Base-by-base conservation (phyloP, 1,284 basidiomycete genomes). In the Inonotus hispidus region DNA sequence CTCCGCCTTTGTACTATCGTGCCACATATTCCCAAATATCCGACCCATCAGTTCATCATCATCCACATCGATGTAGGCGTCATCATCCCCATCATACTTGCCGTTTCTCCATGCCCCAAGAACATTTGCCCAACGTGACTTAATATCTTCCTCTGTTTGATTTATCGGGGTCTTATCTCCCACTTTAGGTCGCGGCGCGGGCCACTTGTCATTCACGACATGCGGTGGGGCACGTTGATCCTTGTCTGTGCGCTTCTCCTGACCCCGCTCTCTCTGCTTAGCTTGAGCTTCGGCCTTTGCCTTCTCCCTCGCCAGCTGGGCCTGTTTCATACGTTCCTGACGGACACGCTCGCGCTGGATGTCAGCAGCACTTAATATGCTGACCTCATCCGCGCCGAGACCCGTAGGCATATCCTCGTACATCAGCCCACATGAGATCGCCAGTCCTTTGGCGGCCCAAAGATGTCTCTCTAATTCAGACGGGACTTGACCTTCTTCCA, bases 381-480 rank as follows among this genome's bases (percentile, higher is more conserved):
- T 14, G 63, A 86, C 71, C 60, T 75, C 68, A 65, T 91, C 88
- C 0, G 88, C 83, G 0, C 83, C 84, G 37, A 90, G 69, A 1
- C 88, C 86, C 1, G 79, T 78, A 37, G 73, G 70, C 63, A 82
- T 80, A 68, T 90, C 88, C 1, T 79, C 80, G 68, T 90, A 90
- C 38, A 79, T 75, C 59, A 84, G 66, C 70, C 80, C 86, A 67
- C 88, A 90, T 8, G 79, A 85, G 58, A 87, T 77, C 19, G 82
- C 85, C 23, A 91, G 75, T 0, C 86, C 89, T 65, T 83, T 75
- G 1, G 87, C 87, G 0, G 83, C 87, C 84, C 83, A 87, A 56
- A 79, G 68, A 67, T 90, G 87, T 29, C 82, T 66, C 43, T 84
- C 75, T 32, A 74, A 74, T 21, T 64, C 59, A 11, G 56, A 56